Evolutionary conservation across 2,329 filamentous ascomycete species (phyloP).

Genomic region (Colletotrichum lupini): DNA sequence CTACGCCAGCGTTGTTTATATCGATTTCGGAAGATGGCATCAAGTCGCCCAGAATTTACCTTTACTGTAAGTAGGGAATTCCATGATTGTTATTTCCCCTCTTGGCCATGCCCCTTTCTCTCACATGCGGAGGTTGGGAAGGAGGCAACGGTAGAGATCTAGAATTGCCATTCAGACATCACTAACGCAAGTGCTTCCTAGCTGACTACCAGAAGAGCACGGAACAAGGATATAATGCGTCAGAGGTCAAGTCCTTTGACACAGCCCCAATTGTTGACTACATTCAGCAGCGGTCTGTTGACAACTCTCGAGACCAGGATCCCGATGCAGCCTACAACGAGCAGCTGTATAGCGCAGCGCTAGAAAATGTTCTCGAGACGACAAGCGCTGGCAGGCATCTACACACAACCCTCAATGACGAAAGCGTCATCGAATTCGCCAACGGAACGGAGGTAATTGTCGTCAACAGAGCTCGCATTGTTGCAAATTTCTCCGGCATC

Average conservation of each 20-base stretch:
- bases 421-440: constrained; percentile 32
- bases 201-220: constrained; percentile 30
- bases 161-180: not conserved
- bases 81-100: no score
- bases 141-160: no score
- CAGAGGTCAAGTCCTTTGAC: constrained; percentile 23
- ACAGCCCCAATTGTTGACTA: constrained; percentile 11
- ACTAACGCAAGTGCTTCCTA: not conserved
- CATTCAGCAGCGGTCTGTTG: constrained; percentile 31
- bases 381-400: not conserved
- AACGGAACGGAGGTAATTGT: constrained; percentile 24
- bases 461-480: constrained; percentile 25
- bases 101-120: no score
- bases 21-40: constrained; percentile 37
- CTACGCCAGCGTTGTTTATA: constrained; percentile 27
- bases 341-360: constrained; percentile 25
- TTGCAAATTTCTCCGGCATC: constrained; percentile 28
- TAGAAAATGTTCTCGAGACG: constrained; percentile 10
- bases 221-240: constrained; percentile 13
- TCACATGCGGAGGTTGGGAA: no score
- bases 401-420: constrained; percentile 25
- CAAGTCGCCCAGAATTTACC: constrained; percentile 29
- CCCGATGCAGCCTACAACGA: constrained; percentile 37
- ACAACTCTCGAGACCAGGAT: constrained; percentile 35
- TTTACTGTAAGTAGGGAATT: constrained; percentile 2